Evolutionary conservation across 192 early-diverging fungal genomes (phyloP), one percentile per base, ranked within the genome.

Genomic region (Dissophora globulifera): DNA sequence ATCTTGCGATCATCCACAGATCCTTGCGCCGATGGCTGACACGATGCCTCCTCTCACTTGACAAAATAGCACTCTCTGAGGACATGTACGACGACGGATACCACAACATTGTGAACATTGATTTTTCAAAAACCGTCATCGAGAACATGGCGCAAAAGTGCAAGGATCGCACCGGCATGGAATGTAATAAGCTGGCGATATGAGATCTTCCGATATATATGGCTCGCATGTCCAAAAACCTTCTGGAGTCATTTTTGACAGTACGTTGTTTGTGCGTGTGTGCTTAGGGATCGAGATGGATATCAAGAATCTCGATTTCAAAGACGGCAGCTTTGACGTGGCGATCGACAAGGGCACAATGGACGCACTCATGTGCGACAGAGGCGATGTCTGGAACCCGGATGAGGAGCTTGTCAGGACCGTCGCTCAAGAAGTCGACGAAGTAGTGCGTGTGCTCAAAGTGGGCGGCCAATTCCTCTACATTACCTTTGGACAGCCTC

Each of bases 401-500:
- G 84, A 86, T 31, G 80, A 82, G 35, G 92, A 94, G 52, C 66
- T 93, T 38, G 82, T 89, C 46, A 65, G 81, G 9, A 83, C 89
- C 13, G 88, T 95, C 0, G 81, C 79, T 12, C 61, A 82, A 38
- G 93, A 92, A 59, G 89, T 96, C 30, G 84, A 86, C 38, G 91
- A 96, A 67, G 94, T 93, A 17, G 78, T 85, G n/a, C 76, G 89
- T 13, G 90, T 90, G 27, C 82, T 96, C 47, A 91, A 89, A 50
- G 72, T 86, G 3, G 89, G 87, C 8, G 94, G 94, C 29, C 80
- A 83, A 50, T 96, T 96, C 67, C 83, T 95, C 19, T 95, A 95
- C 67, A 93, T 95, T 49, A 95, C 95, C 1, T 96, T 93, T 84
- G 93, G 91, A 20, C 94, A 94, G 81, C 95, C 95, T 53, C 95